These are phyloP conservation scores for Anthoceros angustus DNA, from an alignment of 225 moss, liverwort and hornwort species.

Conservation along the genomic window DNA sequence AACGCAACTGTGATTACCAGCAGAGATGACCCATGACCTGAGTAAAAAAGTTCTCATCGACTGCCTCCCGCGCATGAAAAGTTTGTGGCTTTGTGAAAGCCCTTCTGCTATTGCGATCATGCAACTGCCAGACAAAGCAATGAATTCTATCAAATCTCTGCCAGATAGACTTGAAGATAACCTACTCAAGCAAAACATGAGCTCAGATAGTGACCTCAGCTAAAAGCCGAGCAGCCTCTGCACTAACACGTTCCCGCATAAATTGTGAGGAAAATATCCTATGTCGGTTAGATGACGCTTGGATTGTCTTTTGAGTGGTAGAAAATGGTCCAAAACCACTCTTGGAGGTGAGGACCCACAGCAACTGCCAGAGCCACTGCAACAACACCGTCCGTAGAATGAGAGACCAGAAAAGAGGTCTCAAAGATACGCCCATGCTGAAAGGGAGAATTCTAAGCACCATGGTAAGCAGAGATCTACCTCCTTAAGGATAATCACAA, in stretches of 20 bases:
- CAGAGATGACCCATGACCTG: slow-evolving; percentile 31
- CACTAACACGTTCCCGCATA: slow-evolving; percentile 60
- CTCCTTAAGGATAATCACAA: slow-evolving; percentile 91
- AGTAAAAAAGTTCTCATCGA: slow-evolving; percentile 80
- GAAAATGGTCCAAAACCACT: slow-evolving; percentile 12
- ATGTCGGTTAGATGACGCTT: slow-evolving; percentile 14
- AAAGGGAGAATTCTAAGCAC: not conserved
- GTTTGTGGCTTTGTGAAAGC: slow-evolving; percentile 67
- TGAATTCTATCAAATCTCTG: not conserved
- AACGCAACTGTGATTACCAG: not conserved
- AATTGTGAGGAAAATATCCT: slow-evolving; percentile 41
- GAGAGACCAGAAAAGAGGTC: not conserved
- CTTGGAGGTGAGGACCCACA: slow-evolving; percentile 72
- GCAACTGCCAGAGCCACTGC: slow-evolving; percentile 88
- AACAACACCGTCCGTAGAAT: slow-evolving; percentile 5
- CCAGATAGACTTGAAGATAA: not conserved
- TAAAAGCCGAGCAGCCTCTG: slow-evolving; percentile 65
- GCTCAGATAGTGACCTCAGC: slow-evolving; percentile 40
- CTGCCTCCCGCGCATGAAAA: slow-evolving; percentile 88
- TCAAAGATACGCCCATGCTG: slow-evolving; percentile 9
- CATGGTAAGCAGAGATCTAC: slow-evolving; percentile 12
- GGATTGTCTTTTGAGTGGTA: slow-evolving; percentile 38
- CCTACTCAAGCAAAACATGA: not conserved
- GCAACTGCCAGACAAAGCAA: slow-evolving; percentile 39
- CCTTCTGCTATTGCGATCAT: slow-evolving; percentile 95